Evolutionary conservation across 768 basidiomycete species (phyloP).

Genomic region (Pleurotus giganteus): DNA sequence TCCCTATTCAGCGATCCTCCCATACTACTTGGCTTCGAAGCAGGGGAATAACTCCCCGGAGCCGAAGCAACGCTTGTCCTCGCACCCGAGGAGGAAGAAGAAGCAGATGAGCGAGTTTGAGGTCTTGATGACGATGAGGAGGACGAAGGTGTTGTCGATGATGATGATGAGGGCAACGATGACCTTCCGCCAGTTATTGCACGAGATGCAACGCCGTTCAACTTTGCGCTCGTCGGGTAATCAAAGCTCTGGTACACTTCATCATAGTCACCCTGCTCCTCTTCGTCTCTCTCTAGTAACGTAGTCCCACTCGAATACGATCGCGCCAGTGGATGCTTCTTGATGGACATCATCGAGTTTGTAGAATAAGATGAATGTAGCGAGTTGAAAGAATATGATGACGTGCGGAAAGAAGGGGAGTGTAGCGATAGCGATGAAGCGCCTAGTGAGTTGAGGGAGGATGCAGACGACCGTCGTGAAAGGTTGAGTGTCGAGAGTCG

Average conservation of each 20-base stretch:
- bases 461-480: conserved; percentile 41
- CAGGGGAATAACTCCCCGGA: too few relatives aligned
- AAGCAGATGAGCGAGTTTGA: too few relatives aligned
- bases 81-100: too few relatives aligned
- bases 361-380: neutral
- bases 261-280: neutral
- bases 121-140: neutral
- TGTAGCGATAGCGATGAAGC: conserved; percentile 13
- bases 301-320: conserved; percentile 21
- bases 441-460: conserved; percentile 31
- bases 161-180: too few relatives aligned
- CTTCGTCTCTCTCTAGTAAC: conserved; percentile 6
- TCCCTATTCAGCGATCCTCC: conserved; percentile 25
- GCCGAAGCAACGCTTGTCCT: too few relatives aligned
- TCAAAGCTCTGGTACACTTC: conserved; percentile 8
- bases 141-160: neutral
- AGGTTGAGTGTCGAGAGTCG: conserved; percentile 60
- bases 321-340: conserved; percentile 29
- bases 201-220: neutral
- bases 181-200: too few relatives aligned
- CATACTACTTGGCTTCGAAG: neutral
- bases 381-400: neutral
- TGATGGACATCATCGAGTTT: neutral
- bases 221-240: neutral
- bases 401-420: conserved; percentile 6